phyloP scores from a whole-genome alignment of 371 early-diverging fungal species.

The Mortierella sp. region DNA sequence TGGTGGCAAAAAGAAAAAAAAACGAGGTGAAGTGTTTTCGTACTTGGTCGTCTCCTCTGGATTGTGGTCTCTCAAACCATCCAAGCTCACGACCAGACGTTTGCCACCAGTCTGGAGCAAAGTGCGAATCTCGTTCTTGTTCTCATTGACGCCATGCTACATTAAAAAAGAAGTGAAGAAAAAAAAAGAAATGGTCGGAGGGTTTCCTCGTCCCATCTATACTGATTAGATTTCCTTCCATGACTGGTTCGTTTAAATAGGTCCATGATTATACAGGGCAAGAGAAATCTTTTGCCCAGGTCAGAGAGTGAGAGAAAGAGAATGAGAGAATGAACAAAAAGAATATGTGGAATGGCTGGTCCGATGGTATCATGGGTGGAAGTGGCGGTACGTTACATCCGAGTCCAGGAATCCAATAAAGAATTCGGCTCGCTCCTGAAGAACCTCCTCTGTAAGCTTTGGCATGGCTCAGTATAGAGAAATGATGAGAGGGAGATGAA shows the following conservation, averaged over 20 bases:
- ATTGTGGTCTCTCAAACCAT: conserved; percentile 86
- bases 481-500: not conserved
- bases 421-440: conserved; percentile 46
- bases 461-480: conserved; percentile 19
- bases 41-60: conserved; percentile 75
- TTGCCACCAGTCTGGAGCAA: conserved; percentile 72
- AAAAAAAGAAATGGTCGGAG: no score
- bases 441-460: conserved; percentile 43
- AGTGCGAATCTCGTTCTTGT: conserved; percentile 73
- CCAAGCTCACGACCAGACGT: conserved; percentile 89
- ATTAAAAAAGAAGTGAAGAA: conserved; percentile 9
- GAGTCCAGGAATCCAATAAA: conserved; percentile 52
- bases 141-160: conserved; percentile 57
- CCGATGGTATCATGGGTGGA: not conserved
- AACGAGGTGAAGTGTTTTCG: conserved; percentile 16
- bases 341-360: not conserved
- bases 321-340: no score
- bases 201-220: no score
- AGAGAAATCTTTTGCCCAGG: not conserved
- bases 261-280: not conserved
- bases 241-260: no score
- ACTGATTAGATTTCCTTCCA: not conserved
- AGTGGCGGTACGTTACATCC: conserved; percentile 53
- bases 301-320: not conserved
- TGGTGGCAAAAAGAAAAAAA: not conserved